Evolutionary conservation across 306 rosid species (phyloP).

Genomic region (Malus fusca): DNA sequence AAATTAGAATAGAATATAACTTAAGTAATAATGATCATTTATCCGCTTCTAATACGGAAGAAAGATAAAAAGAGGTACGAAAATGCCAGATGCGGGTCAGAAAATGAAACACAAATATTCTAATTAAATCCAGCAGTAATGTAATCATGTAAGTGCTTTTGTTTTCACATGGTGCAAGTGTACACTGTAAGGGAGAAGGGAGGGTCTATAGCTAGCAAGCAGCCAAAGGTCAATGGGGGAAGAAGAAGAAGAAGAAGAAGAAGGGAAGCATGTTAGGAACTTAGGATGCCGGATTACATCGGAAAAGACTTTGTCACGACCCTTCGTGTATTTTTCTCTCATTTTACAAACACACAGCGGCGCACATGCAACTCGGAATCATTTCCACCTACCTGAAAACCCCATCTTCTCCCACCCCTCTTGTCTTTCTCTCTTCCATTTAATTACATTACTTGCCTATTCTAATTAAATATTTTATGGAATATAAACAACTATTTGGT

Average conservation of each 20-base stretch:
- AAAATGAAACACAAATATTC: slow-evolving; percentile 12
- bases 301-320: slow-evolving; percentile 28
- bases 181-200: not conserved
- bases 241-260: not conserved
- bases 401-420: slow-evolving; percentile 21
- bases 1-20: too few species aligned
- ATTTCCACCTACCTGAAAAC: slow-evolving; percentile 55
- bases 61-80: not conserved
- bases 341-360: slow-evolving; percentile 12
- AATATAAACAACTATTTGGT: not conserved
- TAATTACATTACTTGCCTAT: too few species aligned
- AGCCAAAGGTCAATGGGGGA: not conserved
- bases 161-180: not conserved
- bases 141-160: not conserved
- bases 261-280: slow-evolving; percentile 27
- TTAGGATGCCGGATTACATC: slow-evolving; percentile 42
- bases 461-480: not conserved
- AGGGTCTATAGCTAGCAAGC: not conserved
- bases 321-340: slow-evolving; percentile 6
- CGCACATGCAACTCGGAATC: slow-evolving; percentile 59
- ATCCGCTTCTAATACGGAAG: not conserved
- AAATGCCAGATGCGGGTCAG: not conserved
- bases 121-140: not conserved
- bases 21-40: too few species aligned
- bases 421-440: not conserved